Base-by-base conservation (phyloP, 1,284 basidiomycete species). In the Ustilago sp. region DNA sequence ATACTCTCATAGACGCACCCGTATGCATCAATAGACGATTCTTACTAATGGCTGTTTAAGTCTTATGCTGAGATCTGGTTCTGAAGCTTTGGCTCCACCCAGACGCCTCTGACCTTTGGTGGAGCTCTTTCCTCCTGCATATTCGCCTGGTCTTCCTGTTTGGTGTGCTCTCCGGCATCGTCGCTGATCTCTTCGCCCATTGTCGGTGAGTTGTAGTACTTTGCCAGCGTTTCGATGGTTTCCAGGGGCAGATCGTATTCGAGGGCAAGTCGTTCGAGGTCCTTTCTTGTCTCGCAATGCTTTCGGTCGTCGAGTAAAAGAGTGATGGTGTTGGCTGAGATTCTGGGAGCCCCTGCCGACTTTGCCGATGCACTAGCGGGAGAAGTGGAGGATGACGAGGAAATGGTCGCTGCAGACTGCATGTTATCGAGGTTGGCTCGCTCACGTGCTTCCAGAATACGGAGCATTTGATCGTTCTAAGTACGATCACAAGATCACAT, bases 401-500 rank as follows among this genome's bases (percentile, higher is more conserved):
- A 32, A 8, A 60, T 31, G 9, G 31, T 19, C 11, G 51, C 43
- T 45, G 58, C 59, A 11, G 59, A 53, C 8, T 66, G 35, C 28
- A 70, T 7, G 52, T 64, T 74, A 48, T 73, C 57, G 3, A 71
- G 17, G 43, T 59, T 65, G 47, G 68, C 68, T 2, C 55, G 59
- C 38, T 73, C 69, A 4, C 79, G 72, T 4, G 79, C 75, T 35
- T 77, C 69, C 1, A 80, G 58, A 53, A 80, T 80, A 48, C 73
- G 64, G 13, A 75, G 67, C 79, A 80, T 80, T 48, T 74, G 72
- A 32, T 77, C 72, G 35, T 63, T 74, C 74, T 79, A 36, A 8
- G 43, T 19, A 19, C 19, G 43, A 19, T 45, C 43, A 15, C 8
- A 8, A 19, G n/a, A 19, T 45, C n/a, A 15, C 7, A 31, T 12